Base-by-base conservation (phyloP, 495 filamentous ascomycete genomes). In the Xylaria scruposa region DNA sequence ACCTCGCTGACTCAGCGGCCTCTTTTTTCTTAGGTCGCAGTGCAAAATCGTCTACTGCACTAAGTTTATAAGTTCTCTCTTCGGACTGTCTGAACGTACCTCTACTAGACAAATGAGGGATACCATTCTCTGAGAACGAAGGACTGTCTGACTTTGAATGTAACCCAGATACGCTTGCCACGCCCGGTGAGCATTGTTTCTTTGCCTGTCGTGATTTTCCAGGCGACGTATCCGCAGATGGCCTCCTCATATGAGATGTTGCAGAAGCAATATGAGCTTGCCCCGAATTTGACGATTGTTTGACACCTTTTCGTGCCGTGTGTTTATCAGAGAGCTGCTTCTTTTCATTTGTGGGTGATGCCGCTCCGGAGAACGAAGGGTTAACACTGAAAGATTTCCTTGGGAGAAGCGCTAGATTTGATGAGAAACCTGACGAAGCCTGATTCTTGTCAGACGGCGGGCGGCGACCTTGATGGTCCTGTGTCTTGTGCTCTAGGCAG, bases 31-130 rank as follows among this genome's bases (percentile, higher is more conserved):
- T 73, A 9, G 77, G 77, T 26, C 72, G 77, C 24, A 79, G 75
- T 36, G 75, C 72, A 73, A 79, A 79, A 69, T 76, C 72, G 40
- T 76, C 72, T 54, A 73, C 33, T 59, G 59, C 72, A 49, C 63
- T 71, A 59, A 70, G 70, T 70, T 36, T 73, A 51, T 59, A 51
- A 54, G 67, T 63, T 26, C 46, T 47, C 29, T 72, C 65, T 46
- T 71, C 66, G 67, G 49, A n/a, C 40, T 58, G 51, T 26, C 56
- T 26, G 38, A 67, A 58, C 36, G 58, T 64, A 51, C 53, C 51
- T 58, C 47, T 61, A 15, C 68, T 59, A 54, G 68, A 44, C 56
- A 40, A n/a, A 26, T 53, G 58, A 53, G 71, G 54, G 4, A 54
- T 68, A 26, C 46, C 70, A 21, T 72, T 71, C 24, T 67, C 60